Conservation (phyloP, 2,329 filamentous ascomycete genomes). For the Phyllosticta paracitricarpa region DNA sequence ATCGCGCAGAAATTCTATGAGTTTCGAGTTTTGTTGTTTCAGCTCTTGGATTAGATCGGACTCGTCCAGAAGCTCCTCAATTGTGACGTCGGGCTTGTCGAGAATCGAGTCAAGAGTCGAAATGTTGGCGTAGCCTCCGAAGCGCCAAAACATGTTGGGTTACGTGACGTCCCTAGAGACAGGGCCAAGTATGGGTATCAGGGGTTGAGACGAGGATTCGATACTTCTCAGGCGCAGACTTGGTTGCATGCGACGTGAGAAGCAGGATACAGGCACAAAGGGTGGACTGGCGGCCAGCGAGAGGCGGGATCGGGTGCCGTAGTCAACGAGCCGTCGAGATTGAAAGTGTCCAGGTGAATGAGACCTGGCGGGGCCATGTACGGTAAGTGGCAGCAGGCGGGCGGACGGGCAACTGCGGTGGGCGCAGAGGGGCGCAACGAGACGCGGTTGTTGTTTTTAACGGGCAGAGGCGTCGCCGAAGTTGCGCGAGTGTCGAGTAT, state of each 20-base stretch:
- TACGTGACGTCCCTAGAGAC: neutral
- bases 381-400: neutral
- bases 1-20: conserved; percentile 90
- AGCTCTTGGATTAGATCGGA: conserved; percentile 94
- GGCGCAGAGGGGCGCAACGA: neutral
- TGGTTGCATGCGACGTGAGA: conserved; percentile 5
- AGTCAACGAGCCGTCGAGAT: neutral
- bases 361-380: neutral
- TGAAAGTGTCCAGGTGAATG: neutral
- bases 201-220: neutral
- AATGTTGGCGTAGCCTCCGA: conserved; percentile 96
- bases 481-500: neutral
- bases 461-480: neutral
- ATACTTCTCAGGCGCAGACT: neutral
- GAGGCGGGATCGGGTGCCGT: neutral
- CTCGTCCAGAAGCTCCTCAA: conserved; percentile 94
- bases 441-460: neutral
- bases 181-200: conserved; percentile 1
- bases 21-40: conserved; percentile 95
- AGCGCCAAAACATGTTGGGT: conserved; percentile 95
- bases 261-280: neutral
- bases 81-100: conserved; percentile 86
- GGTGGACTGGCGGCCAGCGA: neutral
- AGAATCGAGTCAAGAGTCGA: conserved; percentile 94
- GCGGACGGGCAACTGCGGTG: neutral